Evolutionary conservation across 164 flowering plant genomes (phyloP).

Genomic region (Litsea cubeba): DNA sequence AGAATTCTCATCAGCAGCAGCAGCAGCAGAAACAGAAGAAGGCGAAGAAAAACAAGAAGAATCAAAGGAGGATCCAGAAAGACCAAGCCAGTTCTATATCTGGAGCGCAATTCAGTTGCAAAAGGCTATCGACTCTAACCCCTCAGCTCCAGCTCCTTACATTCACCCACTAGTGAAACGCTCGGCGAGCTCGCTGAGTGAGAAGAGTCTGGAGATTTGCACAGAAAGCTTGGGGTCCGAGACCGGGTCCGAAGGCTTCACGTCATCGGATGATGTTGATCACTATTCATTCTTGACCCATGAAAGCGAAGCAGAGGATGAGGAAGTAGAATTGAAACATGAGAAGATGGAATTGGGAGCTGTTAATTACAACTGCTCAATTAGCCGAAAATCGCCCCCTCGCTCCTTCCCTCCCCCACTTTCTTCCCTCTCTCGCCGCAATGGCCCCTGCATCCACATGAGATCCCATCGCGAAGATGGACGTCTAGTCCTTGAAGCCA

Average conservation of each 20-base stretch:
- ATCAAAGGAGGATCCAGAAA: slow-evolving; percentile 13
- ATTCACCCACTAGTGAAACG: slow-evolving; percentile 63
- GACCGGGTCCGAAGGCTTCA: slow-evolving; percentile 76
- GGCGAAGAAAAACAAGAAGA: slow-evolving; percentile 9
- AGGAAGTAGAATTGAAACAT: slow-evolving; percentile 15
- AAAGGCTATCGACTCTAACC: slow-evolving; percentile 11
- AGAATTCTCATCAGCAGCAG: slow-evolving; percentile 24
- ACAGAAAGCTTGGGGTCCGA: slow-evolving; percentile 94
- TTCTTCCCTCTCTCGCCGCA: slow-evolving; percentile 43
- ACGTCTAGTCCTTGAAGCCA: slow-evolving; percentile 64
- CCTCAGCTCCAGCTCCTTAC: slow-evolving; percentile 36
- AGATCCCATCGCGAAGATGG: slow-evolving; percentile 52
- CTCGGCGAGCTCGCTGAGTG: slow-evolving; percentile 44
- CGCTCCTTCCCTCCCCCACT: slow-evolving; percentile 69
- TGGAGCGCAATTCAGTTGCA: slow-evolving; percentile 53
- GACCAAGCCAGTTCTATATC: slow-evolving; percentile 21
- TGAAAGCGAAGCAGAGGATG: slow-evolving; percentile 14
- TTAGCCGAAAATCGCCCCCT: slow-evolving; percentile 14
- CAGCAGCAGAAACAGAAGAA: neutral
- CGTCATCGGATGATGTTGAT: slow-evolving; percentile 11
- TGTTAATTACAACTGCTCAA: slow-evolving; percentile 3
- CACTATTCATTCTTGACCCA: slow-evolving; percentile 32
- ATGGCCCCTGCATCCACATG: slow-evolving; percentile 47
- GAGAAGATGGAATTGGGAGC: neutral
- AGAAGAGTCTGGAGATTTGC: slow-evolving; percentile 76